Conservation (phyloP, 176 grass and related monocot species). For the Alloteropsis semialata region DNA sequence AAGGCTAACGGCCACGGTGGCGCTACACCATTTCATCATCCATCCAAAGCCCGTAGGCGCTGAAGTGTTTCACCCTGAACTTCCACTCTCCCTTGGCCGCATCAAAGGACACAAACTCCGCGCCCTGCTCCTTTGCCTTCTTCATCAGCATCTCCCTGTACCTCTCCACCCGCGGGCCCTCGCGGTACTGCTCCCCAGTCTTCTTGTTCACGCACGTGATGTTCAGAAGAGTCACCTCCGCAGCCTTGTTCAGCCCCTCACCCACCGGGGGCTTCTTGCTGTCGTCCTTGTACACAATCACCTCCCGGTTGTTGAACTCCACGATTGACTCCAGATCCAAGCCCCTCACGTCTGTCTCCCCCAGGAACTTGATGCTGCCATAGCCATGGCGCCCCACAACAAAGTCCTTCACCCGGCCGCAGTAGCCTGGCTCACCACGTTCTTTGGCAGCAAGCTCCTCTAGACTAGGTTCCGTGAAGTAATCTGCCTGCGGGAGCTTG, state of each 20-base stretch:
- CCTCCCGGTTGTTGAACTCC: constrained; percentile 82
- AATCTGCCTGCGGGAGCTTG: constrained; percentile 65
- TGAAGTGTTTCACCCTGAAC: constrained; percentile 88
- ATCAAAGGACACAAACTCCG: constrained; percentile 67
- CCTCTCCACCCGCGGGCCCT: constrained; percentile 53
- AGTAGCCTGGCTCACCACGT: constrained; percentile 67
- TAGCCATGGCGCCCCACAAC: constrained; percentile 67
- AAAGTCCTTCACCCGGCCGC: constrained; percentile 62
- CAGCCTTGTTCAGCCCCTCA: constrained; percentile 79
- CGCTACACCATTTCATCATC: neutral
- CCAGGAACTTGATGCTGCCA: constrained; percentile 77
- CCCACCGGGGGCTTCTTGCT: constrained; percentile 76
- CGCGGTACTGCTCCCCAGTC: constrained; percentile 42
- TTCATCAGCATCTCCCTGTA: constrained; percentile 68
- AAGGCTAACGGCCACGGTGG: neutral
- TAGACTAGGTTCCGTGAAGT: constrained; percentile 68
- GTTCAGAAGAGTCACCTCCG: constrained; percentile 76
- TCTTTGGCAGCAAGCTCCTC: constrained; percentile 86
- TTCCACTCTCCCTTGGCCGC: constrained; percentile 78
- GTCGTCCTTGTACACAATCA: constrained; percentile 83
- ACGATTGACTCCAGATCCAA: constrained; percentile 71
- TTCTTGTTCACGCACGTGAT: constrained; percentile 86
- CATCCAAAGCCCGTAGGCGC: constrained; percentile 34
- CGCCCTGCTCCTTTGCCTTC: constrained; percentile 70
- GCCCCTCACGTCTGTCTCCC: constrained; percentile 68